A percentile compares a stretch with the other conserved stretches of the same genome.
These are phyloP conservation scores for Babesia microti DNA, from an alignment of 169 alveolate genomes.

Conservation along the genomic window DNA sequence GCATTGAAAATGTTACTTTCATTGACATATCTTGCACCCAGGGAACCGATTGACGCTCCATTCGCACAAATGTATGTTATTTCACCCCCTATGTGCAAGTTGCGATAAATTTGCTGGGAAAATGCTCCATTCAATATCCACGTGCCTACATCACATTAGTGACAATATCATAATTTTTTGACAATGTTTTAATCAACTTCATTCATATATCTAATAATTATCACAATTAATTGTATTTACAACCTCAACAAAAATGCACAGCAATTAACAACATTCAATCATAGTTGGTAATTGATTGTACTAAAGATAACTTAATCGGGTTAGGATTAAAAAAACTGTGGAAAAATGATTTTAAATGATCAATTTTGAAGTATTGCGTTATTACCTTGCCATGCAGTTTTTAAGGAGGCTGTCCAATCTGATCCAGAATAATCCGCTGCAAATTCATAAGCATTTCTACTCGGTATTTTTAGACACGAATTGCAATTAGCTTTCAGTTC, in stretches of 20 bases:
- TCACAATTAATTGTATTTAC: neutral
- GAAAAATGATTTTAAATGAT: no score
- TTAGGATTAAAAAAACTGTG: no score
- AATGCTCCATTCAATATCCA: constrained; percentile 72
- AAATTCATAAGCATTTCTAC: constrained; percentile 70
- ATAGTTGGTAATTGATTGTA: no score
- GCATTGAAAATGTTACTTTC: constrained; percentile 58
- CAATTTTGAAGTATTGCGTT: no score
- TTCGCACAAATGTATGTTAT: constrained; percentile 75
- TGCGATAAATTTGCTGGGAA: constrained; percentile 67
- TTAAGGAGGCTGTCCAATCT: constrained; percentile 63
- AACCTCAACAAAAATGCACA: neutral
- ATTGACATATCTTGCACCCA: constrained; percentile 69
- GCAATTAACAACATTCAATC: no score
- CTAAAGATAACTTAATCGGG: no score
- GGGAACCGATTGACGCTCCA: constrained; percentile 73
- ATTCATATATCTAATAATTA: neutral
- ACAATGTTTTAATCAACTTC: no score
- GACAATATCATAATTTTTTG: no score
- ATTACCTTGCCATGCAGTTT: constrained; percentile 75
- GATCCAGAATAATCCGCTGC: constrained; percentile 68
- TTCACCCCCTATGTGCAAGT: constrained; percentile 77
- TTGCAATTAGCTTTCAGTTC: constrained; percentile 69
- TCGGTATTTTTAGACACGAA: constrained; percentile 63
- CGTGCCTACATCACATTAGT: constrained; percentile 65